Evolutionary conservation across 306 rosid genomes (phyloP).

Genomic region (Abrus precatorius): DNA sequence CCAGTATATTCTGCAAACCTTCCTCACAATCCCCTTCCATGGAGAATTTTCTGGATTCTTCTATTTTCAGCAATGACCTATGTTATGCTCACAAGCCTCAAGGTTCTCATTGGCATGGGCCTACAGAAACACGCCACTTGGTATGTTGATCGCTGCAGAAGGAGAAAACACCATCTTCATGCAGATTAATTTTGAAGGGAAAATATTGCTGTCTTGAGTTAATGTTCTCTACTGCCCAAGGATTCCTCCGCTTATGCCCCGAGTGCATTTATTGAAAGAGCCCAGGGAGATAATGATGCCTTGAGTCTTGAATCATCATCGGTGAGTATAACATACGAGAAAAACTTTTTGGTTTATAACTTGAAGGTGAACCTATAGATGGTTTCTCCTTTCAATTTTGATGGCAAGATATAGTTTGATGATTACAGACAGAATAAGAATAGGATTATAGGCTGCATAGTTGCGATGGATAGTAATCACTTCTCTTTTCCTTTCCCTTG

Average conservation of each 20-base stretch:
- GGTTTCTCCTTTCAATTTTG: constrained; percentile 68
- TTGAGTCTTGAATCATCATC: constrained; percentile 24
- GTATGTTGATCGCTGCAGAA: constrained; percentile 85
- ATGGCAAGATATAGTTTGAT: constrained; percentile 44
- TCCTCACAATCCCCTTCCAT: constrained; percentile 76
- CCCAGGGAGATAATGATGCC: constrained; percentile 16
- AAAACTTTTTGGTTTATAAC: constrained; percentile 41
- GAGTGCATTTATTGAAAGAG: constrained; percentile 30
- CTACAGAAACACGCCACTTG: constrained; percentile 82
- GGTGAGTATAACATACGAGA: constrained; percentile 27
- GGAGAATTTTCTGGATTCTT: constrained; percentile 76
- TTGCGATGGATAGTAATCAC: constrained; percentile 26
- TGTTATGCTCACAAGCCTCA: constrained; percentile 94
- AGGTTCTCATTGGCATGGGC: constrained; percentile 86
- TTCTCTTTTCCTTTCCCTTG: constrained; percentile 1
- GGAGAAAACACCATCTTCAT: constrained; percentile 83
- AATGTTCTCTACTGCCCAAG: constrained; percentile 40
- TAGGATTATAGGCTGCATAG: constrained; percentile 41
- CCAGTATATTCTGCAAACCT: constrained; percentile 88
- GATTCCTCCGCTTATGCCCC: constrained; percentile 15
- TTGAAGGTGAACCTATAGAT: constrained; percentile 41
- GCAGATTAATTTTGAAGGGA: constrained; percentile 59
- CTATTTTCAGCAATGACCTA: constrained; percentile 70
- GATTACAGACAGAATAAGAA: constrained; percentile 43
- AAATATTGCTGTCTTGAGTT: constrained; percentile 28